Conservation (phyloP, 139 green algal genomes). For the Micromonas commoda region DNA sequence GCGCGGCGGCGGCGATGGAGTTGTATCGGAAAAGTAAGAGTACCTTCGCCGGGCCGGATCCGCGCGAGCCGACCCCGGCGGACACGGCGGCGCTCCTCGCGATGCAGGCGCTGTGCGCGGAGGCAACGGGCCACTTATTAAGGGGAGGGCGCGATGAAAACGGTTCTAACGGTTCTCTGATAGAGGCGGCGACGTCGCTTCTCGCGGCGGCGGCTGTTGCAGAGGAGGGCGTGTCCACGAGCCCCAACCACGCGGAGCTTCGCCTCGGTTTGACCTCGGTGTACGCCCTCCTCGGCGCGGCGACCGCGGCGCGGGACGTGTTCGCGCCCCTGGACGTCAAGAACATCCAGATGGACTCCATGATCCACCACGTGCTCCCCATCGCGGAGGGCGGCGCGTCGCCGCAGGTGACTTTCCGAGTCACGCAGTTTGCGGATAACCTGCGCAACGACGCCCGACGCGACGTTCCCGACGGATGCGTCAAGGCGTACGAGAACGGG, state of each 20-base stretch:
- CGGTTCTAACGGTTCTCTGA: too few relatives aligned
- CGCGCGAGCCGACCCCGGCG: not conserved
- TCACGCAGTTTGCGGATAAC: too few relatives aligned
- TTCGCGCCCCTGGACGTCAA: conserved; percentile 4
- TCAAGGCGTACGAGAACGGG: not conserved
- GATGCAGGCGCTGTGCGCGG: not conserved
- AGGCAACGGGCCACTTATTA: not conserved
- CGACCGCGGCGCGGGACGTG: not conserved
- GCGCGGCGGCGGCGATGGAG: not conserved
- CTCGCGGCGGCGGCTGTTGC: not conserved
- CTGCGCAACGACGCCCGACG: not conserved
- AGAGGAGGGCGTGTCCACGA: not conserved
- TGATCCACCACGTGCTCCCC: conserved; percentile 10
- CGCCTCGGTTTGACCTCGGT: not conserved
- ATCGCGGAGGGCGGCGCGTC: not conserved
- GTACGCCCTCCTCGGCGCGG: conserved; percentile 3
- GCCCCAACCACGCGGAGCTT: not conserved
- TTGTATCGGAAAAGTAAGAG: not conserved
- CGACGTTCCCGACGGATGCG: not conserved
- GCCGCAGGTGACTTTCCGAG: too few relatives aligned
- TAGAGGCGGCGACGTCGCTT: not conserved
- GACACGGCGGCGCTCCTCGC: not conserved
- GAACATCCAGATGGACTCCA: conserved; percentile 23
- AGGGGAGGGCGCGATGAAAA: too few relatives aligned
- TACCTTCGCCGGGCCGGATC: not conserved